phyloP scores from a whole-genome alignment of 2,329 filamentous ascomycete genomes.

The Zymoseptoria tritici region DNA sequence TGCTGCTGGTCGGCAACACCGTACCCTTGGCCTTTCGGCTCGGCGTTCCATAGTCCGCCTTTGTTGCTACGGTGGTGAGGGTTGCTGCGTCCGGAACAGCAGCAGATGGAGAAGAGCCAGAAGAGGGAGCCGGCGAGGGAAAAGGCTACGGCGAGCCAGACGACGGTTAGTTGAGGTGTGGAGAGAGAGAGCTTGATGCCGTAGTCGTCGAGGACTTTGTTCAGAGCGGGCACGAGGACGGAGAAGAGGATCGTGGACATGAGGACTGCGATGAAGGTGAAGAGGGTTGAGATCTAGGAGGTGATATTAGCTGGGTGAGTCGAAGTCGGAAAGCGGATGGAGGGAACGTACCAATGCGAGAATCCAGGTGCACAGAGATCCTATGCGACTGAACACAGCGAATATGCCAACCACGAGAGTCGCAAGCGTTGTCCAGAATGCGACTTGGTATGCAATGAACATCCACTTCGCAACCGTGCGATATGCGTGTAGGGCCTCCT shows the following conservation, averaged over 20 bases:
- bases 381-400: conserved; percentile 72
- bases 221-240: conserved; percentile 61
- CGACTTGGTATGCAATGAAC: conserved; percentile 70
- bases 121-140: conserved; percentile 70
- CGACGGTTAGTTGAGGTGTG: conserved; percentile 58
- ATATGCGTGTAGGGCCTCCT: conserved; percentile 64
- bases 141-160: conserved; percentile 76
- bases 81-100: conserved; percentile 64
- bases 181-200: conserved; percentile 62
- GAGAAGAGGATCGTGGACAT: conserved; percentile 69
- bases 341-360: conserved; percentile 55
- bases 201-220: conserved; percentile 61
- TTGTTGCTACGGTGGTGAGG: conserved; percentile 39
- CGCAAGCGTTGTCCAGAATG: conserved; percentile 59
- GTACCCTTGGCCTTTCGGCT: conserved; percentile 24
- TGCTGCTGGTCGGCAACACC: conserved; percentile 1
- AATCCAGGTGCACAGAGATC: conserved; percentile 76
- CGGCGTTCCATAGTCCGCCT: conserved; percentile 29
- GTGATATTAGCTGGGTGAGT: background rate
- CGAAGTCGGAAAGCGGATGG: conserved; percentile 25
- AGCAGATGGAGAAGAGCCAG: conserved; percentile 89
- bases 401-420: conserved; percentile 75
- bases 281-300: conserved; percentile 43
- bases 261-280: conserved; percentile 58
- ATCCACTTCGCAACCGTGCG: conserved; percentile 64